These are phyloP conservation scores for Stentor coeruleus DNA, from an alignment of 73 alveolate species.

Conservation along the genomic window DNA sequence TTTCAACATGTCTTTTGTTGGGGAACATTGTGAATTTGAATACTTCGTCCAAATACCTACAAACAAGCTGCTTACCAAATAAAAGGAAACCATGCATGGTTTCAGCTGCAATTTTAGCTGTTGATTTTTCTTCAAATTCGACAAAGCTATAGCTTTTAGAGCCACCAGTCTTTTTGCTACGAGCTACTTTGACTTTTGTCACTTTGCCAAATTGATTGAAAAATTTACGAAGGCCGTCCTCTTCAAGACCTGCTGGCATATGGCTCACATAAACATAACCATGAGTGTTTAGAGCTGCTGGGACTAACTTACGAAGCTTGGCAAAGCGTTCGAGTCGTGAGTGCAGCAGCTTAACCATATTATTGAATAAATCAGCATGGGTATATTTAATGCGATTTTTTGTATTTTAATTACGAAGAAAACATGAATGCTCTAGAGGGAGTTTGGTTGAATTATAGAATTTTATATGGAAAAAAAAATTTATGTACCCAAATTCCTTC, in stretches of 20 bases:
- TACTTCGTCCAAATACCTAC: conserved; percentile 62
- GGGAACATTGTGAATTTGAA: conserved; percentile 73
- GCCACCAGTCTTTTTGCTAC: conserved; percentile 89
- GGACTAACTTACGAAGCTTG: neutral
- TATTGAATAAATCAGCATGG: neutral
- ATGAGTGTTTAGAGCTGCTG: conserved; percentile 7
- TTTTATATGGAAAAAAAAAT: too few species aligned
- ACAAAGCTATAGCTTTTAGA: conserved; percentile 92
- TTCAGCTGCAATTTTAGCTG: conserved; percentile 90
- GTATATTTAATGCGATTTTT: too few species aligned
- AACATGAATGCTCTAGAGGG: too few species aligned
- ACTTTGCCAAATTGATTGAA: conserved; percentile 90
- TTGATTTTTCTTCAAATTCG: conserved; percentile 80
- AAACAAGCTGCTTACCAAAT: conserved; percentile 75
- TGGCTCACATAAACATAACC: conserved; percentile 86
- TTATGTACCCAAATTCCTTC: too few species aligned
- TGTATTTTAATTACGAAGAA: too few species aligned
- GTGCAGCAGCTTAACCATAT: conserved; percentile 20
- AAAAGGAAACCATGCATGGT: conserved; percentile 87
- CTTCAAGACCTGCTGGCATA: conserved; percentile 94
- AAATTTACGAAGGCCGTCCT: conserved; percentile 80
- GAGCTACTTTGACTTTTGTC: conserved; percentile 67
- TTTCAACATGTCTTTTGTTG: conserved; percentile 78
- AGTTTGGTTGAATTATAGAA: too few species aligned
- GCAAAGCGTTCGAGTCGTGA: conserved; percentile 26